Evolutionary conservation across 2,329 filamentous ascomycete species (phyloP), one percentile per base, ranked within the genome.

Genomic region (Aschersonia sp.): DNA sequence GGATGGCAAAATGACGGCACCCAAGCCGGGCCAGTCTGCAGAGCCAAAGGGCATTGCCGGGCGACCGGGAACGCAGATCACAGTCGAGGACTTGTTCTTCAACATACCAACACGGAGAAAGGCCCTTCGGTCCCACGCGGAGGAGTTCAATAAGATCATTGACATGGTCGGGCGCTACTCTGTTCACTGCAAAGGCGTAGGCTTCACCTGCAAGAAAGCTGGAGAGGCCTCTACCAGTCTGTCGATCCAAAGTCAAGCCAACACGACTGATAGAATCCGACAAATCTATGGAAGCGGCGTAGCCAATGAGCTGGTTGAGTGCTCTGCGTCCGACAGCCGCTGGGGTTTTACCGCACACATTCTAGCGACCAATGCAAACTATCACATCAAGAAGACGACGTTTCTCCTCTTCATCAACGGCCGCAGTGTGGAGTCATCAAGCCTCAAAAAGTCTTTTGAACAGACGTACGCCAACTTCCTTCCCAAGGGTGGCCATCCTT

Each of bases 71-170:
- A 98, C 92, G 2, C 89, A 95, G 58, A 95, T 98, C 58, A 89
- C 87, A 0, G 89, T 98, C 12, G 90, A 98, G 59, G 92, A 98
- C 62, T 68, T 98, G 9, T 98, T 98, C 63, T 98, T 95, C 71
- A 98, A 95, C 57, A 79, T 97, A 1, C 89, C 88, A 0, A 94
- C 84, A 7, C 79, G 92, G 30, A 80, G 89, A 37, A 79, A 81
- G 54, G 92, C 94, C 9, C 98, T 98, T 59, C 80, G 92, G 41
- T 97, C 90, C 11, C 70, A 85, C 14, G 86, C 88, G 39, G 92
- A 98, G 59, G 94, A 98, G 62, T 97, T 94, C 68, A 88, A 94
- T 58, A 98, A 97, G 67, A 95, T 98, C 48, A 81, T 97, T 30
- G 92, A 98, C 60, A 80, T 95, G 60, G 84, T 97, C 7, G 88